Conservation (phyloP, 148 eudicot genomes). For the Nepenthes gracilis region DNA sequence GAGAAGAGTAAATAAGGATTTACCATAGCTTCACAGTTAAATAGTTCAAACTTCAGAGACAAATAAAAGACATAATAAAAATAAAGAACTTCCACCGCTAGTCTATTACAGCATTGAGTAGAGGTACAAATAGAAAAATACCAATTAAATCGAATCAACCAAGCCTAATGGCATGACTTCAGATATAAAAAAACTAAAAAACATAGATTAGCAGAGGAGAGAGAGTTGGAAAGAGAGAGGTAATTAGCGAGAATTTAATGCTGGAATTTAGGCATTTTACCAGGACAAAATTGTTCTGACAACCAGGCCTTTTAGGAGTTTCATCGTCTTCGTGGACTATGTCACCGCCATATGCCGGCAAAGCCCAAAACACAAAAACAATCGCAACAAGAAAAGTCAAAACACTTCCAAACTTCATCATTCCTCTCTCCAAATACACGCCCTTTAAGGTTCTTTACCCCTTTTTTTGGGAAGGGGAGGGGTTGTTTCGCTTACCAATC, state of each 20-base stretch:
- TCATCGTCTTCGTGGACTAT: conserved; percentile 80
- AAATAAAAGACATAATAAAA: too few species aligned
- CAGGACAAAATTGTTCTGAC: conserved; percentile 81
- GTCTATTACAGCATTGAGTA: too few species aligned
- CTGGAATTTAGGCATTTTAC: conserved; percentile 16
- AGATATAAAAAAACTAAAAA: background rate
- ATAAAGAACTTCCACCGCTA: too few species aligned
- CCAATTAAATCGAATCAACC: too few species aligned
- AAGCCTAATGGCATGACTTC: too few species aligned
- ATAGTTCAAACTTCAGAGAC: too few species aligned
- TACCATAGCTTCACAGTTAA: too few species aligned
- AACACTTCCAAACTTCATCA: conserved; percentile 10
- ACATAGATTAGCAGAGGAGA: conserved; percentile 1
- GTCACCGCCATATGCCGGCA: conserved; percentile 52
- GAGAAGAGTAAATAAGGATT: too few species aligned
- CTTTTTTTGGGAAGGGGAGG: background rate
- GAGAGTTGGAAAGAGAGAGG: background rate
- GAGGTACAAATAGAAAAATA: too few species aligned
- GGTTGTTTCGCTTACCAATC: background rate
- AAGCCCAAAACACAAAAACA: conserved; percentile 11
- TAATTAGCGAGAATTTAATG: too few species aligned
- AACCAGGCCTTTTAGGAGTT: conserved; percentile 79
- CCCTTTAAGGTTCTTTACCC: background rate
- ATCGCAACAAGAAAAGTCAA: conserved; percentile 4
- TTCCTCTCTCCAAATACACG: background rate